Evolutionary conservation across 306 rosid genomes (phyloP).

Genomic region (Parietaria judaica): DNA sequence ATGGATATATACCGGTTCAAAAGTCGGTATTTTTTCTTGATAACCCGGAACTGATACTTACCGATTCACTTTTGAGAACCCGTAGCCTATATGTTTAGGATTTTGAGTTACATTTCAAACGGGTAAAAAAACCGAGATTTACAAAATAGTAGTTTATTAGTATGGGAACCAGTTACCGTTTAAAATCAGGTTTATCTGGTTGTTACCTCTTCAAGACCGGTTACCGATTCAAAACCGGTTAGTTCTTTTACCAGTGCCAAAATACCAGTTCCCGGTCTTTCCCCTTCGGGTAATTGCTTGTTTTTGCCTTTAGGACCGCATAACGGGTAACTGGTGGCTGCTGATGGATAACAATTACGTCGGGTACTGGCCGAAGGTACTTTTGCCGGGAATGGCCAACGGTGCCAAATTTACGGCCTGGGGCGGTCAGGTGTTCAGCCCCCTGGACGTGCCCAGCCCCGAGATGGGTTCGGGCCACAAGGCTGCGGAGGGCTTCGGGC

Average conservation of each 20-base stretch:
- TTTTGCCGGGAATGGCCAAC: neutral
- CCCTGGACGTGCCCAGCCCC: slow-evolving; percentile 4
- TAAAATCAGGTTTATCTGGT: too few relatives aligned
- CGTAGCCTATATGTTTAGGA: too few relatives aligned
- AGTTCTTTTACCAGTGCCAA: neutral
- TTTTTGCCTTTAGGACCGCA: slow-evolving; percentile 3
- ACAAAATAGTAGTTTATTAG: too few relatives aligned
- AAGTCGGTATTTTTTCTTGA: too few relatives aligned
- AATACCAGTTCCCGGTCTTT: neutral
- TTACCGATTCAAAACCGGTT: neutral
- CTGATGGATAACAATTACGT: slow-evolving; percentile 8
- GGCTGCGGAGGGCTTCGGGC: slow-evolving; percentile 5
- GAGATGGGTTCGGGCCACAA: slow-evolving; percentile 22
- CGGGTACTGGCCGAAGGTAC: slow-evolving; percentile 23
- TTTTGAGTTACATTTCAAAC: too few relatives aligned
- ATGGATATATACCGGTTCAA: too few relatives aligned
- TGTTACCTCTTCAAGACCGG: too few relatives aligned
- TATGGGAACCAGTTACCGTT: too few relatives aligned
- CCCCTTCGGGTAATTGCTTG: too few relatives aligned
- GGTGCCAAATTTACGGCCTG: slow-evolving; percentile 8
- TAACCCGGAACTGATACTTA: too few relatives aligned
- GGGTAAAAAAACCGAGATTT: too few relatives aligned
- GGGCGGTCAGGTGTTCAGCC: slow-evolving; percentile 21
- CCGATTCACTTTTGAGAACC: too few relatives aligned
- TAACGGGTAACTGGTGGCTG: slow-evolving; percentile 17